phyloP scores from a whole-genome alignment of 805 yeast species.

The Ogataea zsoltii region DNA sequence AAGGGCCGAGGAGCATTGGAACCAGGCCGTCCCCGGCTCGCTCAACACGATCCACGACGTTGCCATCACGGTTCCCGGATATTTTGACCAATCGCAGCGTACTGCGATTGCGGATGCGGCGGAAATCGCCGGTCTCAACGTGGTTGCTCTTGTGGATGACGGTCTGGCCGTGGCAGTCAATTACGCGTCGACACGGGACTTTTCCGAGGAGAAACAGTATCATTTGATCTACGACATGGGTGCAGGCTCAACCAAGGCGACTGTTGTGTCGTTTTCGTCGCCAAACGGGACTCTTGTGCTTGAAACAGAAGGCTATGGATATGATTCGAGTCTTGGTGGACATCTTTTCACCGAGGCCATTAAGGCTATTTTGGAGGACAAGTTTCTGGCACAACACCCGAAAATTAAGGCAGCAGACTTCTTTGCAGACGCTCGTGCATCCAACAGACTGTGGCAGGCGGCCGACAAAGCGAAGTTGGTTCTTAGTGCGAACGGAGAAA shows the following conservation, averaged over 20 bases:
- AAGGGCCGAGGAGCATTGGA: conserved; percentile 65
- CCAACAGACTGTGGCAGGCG: conserved; percentile 70
- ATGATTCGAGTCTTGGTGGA: conserved; percentile 73
- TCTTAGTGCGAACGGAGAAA: conserved; percentile 85
- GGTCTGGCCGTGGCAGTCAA: conserved; percentile 90
- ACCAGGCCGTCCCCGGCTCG: conserved; percentile 51
- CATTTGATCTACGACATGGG: conserved; percentile 89
- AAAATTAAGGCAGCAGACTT: conserved; percentile 41
- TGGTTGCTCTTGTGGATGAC: conserved; percentile 76
- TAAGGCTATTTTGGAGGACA: conserved; percentile 57
- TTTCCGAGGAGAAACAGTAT: conserved; percentile 48
- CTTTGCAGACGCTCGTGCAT: conserved; percentile 51
- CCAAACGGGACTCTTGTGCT: conserved; percentile 43
- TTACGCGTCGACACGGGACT: conserved; percentile 59
- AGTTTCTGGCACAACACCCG: conserved; percentile 52
- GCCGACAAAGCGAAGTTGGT: conserved; percentile 89
- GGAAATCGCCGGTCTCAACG: conserved; percentile 63
- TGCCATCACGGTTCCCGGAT: conserved; percentile 78
- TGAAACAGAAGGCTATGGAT: conserved; percentile 72
- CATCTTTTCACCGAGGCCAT: conserved; percentile 66
- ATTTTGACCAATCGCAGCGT: conserved; percentile 63
- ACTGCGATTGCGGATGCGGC: conserved; percentile 72
- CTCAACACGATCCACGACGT: conserved; percentile 57
- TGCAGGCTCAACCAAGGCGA: conserved; percentile 86
- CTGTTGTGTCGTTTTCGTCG: conserved; percentile 67